A percentile compares a stretch with the other conserved stretches of the same genome.
These are phyloP conservation scores for Penicillium salamii DNA, from an alignment of 495 filamentous ascomycete genomes.

Conservation along the genomic window DNA sequence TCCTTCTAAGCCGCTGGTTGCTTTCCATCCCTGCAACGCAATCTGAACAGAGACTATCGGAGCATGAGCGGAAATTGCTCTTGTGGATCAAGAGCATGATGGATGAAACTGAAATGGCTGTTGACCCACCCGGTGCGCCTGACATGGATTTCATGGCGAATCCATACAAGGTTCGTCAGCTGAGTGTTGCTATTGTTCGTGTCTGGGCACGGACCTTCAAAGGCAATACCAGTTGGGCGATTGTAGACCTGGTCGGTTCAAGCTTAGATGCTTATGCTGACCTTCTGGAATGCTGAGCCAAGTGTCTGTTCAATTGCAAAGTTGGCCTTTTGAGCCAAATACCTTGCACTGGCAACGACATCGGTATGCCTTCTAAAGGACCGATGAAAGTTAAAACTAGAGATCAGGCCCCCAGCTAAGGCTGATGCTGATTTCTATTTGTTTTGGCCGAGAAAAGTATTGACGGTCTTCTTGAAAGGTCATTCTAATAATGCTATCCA, in stretches of 20 bases:
- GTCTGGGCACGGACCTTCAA: slow-evolving; percentile 54
- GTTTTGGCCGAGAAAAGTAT: slow-evolving; percentile 1
- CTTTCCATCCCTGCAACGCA: slow-evolving; percentile 46
- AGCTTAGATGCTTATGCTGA: slow-evolving; percentile 45
- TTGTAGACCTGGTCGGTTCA: slow-evolving; percentile 50
- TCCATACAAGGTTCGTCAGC: slow-evolving; percentile 44
- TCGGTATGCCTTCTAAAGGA: no score
- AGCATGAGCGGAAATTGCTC: slow-evolving; percentile 62
- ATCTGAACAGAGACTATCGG: slow-evolving; percentile 43
- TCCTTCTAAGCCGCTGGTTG: slow-evolving; percentile 53
- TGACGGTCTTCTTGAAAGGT: slow-evolving; percentile 1
- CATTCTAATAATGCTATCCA: slow-evolving; percentile 9
- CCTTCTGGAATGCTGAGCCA: slow-evolving; percentile 32
- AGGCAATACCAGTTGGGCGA: slow-evolving; percentile 54
- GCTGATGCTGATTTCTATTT: no score
- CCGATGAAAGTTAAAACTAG: no score
- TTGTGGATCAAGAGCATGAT: slow-evolving; percentile 70
- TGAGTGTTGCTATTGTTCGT: slow-evolving; percentile 51
- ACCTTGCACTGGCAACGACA: no score
- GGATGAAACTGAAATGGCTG: slow-evolving; percentile 72
- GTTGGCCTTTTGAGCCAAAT: no score
- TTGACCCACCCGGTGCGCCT: slow-evolving; percentile 43
- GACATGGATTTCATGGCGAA: slow-evolving; percentile 45
- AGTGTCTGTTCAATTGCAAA: neutral
- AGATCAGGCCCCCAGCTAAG: no score